These are phyloP conservation scores for Withania somnifera DNA, from an alignment of 305 asterid species.

Conservation along the genomic window DNA sequence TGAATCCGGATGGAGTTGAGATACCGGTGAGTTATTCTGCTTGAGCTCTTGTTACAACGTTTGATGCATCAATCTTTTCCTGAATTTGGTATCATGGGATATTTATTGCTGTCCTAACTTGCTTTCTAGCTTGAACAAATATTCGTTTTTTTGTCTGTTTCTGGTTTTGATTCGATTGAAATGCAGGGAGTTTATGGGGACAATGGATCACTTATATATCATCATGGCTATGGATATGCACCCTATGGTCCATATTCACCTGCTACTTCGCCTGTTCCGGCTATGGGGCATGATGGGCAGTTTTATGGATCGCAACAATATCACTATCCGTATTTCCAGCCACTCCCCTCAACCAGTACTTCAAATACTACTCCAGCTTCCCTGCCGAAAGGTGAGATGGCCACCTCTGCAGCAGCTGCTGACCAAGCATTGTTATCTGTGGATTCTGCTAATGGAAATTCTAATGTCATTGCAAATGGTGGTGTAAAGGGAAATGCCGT, in stretches of 20 bases:
- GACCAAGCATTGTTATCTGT: constrained; percentile 36
- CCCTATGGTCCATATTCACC: constrained; percentile 62
- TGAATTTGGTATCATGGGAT: background rate
- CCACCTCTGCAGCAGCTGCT: constrained; percentile 35
- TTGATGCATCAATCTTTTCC: no score
- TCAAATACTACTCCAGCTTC: constrained; percentile 24
- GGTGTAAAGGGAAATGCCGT: constrained; percentile 32
- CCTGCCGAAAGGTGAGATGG: constrained; percentile 37
- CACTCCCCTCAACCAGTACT: constrained; percentile 40
- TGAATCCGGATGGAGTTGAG: constrained; percentile 46
- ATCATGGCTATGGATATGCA: constrained; percentile 45
- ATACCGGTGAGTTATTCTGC: constrained; percentile 27
- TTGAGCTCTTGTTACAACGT: background rate
- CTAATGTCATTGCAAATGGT: constrained; percentile 33
- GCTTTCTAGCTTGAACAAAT: background rate
- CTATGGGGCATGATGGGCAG: constrained; percentile 61
- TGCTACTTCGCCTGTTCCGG: constrained; percentile 50
- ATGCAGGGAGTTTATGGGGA: constrained; percentile 57
- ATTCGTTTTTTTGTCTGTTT: background rate
- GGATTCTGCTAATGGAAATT: constrained; percentile 40
- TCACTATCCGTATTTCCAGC: constrained; percentile 53
- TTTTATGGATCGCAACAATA: constrained; percentile 67
- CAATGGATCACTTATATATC: constrained; percentile 46
- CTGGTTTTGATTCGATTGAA: background rate
- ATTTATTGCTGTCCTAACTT: background rate